phyloP scores from a whole-genome alignment of 2,329 filamentous ascomycete species.

The Aspergillus sp. region DNA sequence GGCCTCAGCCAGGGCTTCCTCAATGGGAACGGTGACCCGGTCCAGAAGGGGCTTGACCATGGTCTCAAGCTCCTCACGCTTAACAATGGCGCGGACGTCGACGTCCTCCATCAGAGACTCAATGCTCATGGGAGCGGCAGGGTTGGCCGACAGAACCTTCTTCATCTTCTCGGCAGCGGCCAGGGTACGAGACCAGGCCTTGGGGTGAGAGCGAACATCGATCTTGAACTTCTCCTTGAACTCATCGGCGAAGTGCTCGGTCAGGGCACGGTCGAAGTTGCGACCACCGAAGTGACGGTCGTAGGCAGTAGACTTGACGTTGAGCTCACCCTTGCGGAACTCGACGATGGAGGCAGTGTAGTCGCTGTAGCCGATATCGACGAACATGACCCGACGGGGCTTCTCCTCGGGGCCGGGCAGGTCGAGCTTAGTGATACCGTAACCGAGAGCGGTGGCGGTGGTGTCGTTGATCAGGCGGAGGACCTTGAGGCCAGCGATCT shows the following conservation, averaged over 20 bases:
- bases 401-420: constrained; percentile 86
- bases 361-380: constrained; percentile 96
- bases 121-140: constrained; percentile 88
- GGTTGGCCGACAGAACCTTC: constrained; percentile 96
- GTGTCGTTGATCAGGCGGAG: constrained; percentile 97
- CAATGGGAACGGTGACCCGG: constrained; percentile 71
- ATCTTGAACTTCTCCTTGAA: constrained; percentile 99
- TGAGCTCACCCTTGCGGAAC: constrained; percentile 94
- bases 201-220: constrained; percentile 86
- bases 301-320: constrained; percentile 87
- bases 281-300: constrained; percentile 97
- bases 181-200: constrained; percentile 83
- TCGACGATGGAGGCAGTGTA: constrained; percentile 93
- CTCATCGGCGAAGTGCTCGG: constrained; percentile 92
- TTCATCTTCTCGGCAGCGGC: constrained; percentile 95
- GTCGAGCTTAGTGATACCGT: constrained; percentile 96
- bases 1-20: constrained; percentile 91
- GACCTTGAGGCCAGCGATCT: constrained; percentile 89
- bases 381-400: constrained; percentile 83
- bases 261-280: constrained; percentile 92
- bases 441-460: constrained; percentile 91
- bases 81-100: constrained; percentile 85
- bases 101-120: constrained; percentile 99
- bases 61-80: constrained; percentile 89
- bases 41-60: constrained; percentile 82